These are phyloP conservation scores for Solanum paucissectum DNA, from an alignment of 257 asterid species.

Conservation along the genomic window DNA sequence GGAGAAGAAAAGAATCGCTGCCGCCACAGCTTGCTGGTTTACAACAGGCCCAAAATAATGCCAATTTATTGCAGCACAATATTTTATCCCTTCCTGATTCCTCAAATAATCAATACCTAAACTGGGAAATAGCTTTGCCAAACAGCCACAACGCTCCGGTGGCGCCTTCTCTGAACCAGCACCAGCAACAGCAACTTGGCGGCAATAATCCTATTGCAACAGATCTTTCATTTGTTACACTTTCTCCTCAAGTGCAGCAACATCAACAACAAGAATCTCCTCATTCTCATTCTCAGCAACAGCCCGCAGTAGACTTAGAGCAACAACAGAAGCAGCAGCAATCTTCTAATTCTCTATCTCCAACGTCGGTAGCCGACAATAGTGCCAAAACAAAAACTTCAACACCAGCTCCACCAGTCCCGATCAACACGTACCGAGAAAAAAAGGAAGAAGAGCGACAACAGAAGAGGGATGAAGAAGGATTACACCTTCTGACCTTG, in stretches of 20 bases:
- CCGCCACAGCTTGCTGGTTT: conserved; percentile 5
- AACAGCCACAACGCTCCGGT: conserved; percentile 1
- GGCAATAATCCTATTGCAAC: conserved; percentile 3
- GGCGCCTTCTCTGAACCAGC: background rate
- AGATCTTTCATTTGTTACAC: conserved; percentile 12
- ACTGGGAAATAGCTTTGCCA: conserved; percentile 18
- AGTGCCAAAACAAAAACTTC: conserved; percentile 3
- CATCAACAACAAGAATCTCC: conserved; percentile 16
- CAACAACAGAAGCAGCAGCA: conserved; percentile 2
- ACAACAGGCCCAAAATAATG: conserved; percentile 4
- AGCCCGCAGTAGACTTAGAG: background rate
- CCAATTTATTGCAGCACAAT: background rate
- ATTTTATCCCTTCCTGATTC: conserved; percentile 3
- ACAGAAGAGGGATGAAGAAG: conserved; percentile 73
- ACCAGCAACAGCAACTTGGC: background rate
- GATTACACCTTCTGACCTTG: conserved; percentile 68
- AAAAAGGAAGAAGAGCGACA: conserved; percentile 46
- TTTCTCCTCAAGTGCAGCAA: conserved; percentile 1
- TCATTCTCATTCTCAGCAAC: background rate
- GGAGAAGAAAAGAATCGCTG: conserved; percentile 15
- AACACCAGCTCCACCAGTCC: conserved; percentile 10
- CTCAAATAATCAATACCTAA: conserved; percentile 11
- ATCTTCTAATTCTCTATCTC: conserved; percentile 2
- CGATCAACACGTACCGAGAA: conserved; percentile 15
- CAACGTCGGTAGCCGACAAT: conserved; percentile 5